Evolutionary conservation across 176 grass and related monocot species (phyloP).

Genomic region (Hordeum marinum): DNA sequence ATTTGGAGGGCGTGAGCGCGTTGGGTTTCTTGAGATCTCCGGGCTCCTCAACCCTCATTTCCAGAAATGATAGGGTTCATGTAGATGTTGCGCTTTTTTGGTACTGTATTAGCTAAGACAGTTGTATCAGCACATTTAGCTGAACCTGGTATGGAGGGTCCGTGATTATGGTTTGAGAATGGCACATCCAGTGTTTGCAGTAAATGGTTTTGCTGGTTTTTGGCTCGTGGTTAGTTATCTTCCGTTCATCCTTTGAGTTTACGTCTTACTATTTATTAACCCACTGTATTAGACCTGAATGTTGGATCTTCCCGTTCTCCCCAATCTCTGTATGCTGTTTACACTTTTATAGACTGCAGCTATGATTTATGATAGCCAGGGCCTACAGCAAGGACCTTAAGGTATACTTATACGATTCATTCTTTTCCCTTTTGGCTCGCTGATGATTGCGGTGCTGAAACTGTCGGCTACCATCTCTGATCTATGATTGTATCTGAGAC

Average conservation of each 20-base stretch:
- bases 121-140: constrained; percentile 22
- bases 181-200: constrained; percentile 3
- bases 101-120: constrained; percentile 4
- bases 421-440: background rate
- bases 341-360: constrained; percentile 6
- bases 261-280: background rate
- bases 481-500: background rate
- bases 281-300: constrained; percentile 16
- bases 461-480: background rate
- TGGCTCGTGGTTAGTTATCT: constrained; percentile 2
- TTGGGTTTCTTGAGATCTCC: constrained; percentile 83
- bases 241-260: too few species aligned
- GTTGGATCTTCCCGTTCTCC: constrained; percentile 2
- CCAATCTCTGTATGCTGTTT: background rate
- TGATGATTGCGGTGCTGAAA: constrained; percentile 19
- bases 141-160: constrained; percentile 2
- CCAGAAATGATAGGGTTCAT: constrained; percentile 43
- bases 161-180: constrained; percentile 12
- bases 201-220: constrained; percentile 6
- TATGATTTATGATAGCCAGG: background rate
- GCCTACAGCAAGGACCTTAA: background rate
- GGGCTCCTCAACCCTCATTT: constrained; percentile 74
- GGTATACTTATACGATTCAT: background rate
- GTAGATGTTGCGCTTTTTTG: constrained; percentile 22
- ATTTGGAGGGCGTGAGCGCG: constrained; percentile 68